These are phyloP conservation scores for Remersonia thermophila DNA, from an alignment of 2,329 filamentous ascomycete genomes.

Conservation along the genomic window DNA sequence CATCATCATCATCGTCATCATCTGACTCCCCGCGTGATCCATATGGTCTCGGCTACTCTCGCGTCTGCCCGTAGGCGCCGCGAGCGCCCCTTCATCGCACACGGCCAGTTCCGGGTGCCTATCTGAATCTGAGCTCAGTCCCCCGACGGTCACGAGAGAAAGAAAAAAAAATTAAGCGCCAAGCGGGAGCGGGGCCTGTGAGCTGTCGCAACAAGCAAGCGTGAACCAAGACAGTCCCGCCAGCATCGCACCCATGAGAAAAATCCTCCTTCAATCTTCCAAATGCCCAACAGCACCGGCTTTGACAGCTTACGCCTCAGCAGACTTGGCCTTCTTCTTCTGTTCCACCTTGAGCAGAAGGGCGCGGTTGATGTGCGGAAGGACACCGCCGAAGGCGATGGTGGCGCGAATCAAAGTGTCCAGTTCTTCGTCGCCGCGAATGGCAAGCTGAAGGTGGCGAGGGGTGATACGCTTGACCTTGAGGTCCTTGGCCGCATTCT, in stretches of 20 bases:
- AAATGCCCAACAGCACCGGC: not conserved
- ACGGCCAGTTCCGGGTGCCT: too few species aligned
- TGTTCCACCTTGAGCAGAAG: slow-evolving; percentile 46
- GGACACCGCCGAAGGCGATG: slow-evolving; percentile 94
- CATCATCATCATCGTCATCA: too few species aligned
- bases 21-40: too few species aligned
- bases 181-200: slow-evolving; percentile 1
- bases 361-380: slow-evolving; percentile 97
- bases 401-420: slow-evolving; percentile 95
- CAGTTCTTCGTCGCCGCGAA: slow-evolving; percentile 95
- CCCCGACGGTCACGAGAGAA: too few species aligned
- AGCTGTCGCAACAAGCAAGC: slow-evolving; percentile 7
- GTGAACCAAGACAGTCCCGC: slow-evolving; percentile 1
- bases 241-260: slow-evolving; percentile 2
- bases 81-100: too few species aligned
- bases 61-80: too few species aligned
- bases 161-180: not conserved
- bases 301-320: slow-evolving; percentile 21
- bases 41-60: too few species aligned
- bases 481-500: slow-evolving; percentile 97
- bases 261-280: not conserved
- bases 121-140: too few species aligned
- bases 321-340: slow-evolving; percentile 28
- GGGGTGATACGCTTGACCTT: slow-evolving; percentile 99
- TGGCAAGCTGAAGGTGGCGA: slow-evolving; percentile 92